Base-by-base conservation (phyloP, 139 green algal genomes). In the Desmodesmus armatus region DNA sequence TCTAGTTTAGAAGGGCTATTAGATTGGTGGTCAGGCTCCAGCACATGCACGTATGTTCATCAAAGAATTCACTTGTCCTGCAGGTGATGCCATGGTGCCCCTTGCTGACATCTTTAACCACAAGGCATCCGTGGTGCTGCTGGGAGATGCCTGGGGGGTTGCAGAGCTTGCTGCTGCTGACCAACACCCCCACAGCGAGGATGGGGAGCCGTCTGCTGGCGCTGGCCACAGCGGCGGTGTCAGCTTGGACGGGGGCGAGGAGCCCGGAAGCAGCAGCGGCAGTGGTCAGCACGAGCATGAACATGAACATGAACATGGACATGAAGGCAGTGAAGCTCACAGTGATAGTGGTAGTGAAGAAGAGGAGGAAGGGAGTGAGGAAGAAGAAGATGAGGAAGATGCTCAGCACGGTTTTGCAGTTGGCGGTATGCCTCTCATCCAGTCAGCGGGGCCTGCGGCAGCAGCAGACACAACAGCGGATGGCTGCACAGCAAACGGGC, bases 61-160 rank as follows among this genome's bases (percentile, higher is more conserved):
- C n/a, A n/a, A n/a, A n/a, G n/a, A n/a, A n/a, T 63, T 35, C 1
- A 0, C 17, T 69, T 31, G 13, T n/a, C 67, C 33, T 44, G 40
- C 88, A 95, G 92, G 91, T 41, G 87, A 93, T 51, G 87, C 89
- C 1, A 88, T 97, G 90, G 95, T 98, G 11, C 95, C 95, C 0
- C 86, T 98, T 31, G 95, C 95, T 0, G 95, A 98, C 82, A 89
- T 95, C 9, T 98, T 98, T 91, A 98, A 98, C 88, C 95, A 98
- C 90, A 98, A 98, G 87, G 87, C 79, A 0, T 88, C 81, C 33
- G 76, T 88, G 37, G 87, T 90, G 62, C 76, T 85, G 33, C 79
- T 85, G 44, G 65, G 33, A 17, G 63, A 85, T 7, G 43, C 27
- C 21, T 85, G 65, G 62, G n/a, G 53, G 65, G 79, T 85, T 39